Evolutionary conservation across 2,329 filamentous ascomycete species (phyloP).

Genomic region (Colletotrichum camelliae): DNA sequence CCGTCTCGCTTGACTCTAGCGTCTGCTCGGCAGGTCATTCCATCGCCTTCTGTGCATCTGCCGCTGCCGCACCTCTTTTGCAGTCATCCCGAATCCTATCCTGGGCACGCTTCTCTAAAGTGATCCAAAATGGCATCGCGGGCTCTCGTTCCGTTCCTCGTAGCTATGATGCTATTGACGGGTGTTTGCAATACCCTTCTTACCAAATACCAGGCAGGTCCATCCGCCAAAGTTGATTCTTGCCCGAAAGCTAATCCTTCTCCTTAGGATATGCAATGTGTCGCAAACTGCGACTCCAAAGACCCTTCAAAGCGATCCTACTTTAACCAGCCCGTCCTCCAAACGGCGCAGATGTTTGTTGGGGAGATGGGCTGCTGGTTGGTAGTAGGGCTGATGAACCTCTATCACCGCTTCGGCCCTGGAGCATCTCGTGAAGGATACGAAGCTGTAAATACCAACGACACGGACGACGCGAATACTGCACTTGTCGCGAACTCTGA

Average conservation of each 20-base stretch:
- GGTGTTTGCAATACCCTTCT: constrained; percentile 96
- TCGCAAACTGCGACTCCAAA: constrained; percentile 81
- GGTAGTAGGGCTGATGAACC: constrained; percentile 73
- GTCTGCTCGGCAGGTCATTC: background rate
- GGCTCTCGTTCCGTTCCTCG: constrained; percentile 80
- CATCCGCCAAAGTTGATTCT: background rate
- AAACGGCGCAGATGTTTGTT: constrained; percentile 98
- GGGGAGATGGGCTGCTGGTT: constrained; percentile 97
- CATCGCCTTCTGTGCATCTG: background rate
- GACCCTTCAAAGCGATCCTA: constrained; percentile 69
- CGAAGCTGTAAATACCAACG: constrained; percentile 61
- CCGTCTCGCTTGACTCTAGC: background rate
- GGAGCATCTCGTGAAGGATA: constrained; percentile 63
- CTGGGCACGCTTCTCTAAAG: background rate
- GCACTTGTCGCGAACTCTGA: constrained; percentile 46
- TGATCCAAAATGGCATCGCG: constrained; percentile 68
- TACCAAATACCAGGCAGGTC: constrained; percentile 88
- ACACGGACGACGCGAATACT: constrained; percentile 48
- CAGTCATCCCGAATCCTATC: background rate
- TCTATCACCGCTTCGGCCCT: constrained; percentile 65
- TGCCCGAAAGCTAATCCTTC: background rate
- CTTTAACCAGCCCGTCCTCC: constrained; percentile 95
- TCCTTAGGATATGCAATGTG: constrained; percentile 90
- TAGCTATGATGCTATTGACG: constrained; percentile 95
- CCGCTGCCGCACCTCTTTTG: background rate